A percentile compares a stretch with the other conserved stretches of the same genome.
These are phyloP conservation scores for Pyrenopolyporus hunteri DNA, from an alignment of 495 filamentous ascomycete genomes.

Conservation along the genomic window DNA sequence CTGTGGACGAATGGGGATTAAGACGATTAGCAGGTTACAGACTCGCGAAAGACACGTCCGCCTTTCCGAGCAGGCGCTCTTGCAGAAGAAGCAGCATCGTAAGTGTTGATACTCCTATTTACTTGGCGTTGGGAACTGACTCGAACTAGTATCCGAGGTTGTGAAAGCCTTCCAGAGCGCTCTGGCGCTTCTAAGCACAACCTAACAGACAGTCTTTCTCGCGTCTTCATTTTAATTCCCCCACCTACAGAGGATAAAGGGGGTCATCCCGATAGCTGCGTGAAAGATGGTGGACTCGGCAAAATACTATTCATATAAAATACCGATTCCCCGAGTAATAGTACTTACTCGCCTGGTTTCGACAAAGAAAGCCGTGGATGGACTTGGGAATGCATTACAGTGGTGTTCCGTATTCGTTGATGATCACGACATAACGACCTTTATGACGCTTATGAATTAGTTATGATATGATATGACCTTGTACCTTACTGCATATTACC, in stretches of 20 bases:
- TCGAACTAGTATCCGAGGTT: conserved; percentile 68
- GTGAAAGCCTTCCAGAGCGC: conserved; percentile 83
- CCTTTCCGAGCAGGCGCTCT: conserved; percentile 67
- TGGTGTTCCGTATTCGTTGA: conserved; percentile 22
- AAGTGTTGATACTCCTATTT: conserved; percentile 39
- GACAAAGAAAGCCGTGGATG: not conserved
- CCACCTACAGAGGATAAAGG: too few relatives aligned
- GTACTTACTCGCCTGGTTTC: too few relatives aligned
- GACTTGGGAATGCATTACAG: conserved; percentile 11
- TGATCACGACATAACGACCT: conserved; percentile 29
- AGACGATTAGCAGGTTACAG: conserved; percentile 58
- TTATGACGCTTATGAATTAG: conserved; percentile 29
- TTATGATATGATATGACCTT: conserved; percentile 8
- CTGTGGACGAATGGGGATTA: not conserved
- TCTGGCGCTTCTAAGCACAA: conserved; percentile 64
- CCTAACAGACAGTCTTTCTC: not conserved
- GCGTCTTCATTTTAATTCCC: too few relatives aligned
- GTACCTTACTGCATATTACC: conserved; percentile 4
- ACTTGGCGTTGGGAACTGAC: not conserved
- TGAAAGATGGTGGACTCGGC: too few relatives aligned
- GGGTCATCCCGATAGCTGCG: too few relatives aligned
- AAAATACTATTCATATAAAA: too few relatives aligned
- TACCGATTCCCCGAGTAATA: too few relatives aligned
- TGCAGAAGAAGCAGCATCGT: conserved; percentile 78
- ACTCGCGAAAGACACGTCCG: conserved; percentile 78